Percentiles rank a stretch among this genome's conserved stretches.
Evolutionary conservation across 495 filamentous ascomycete species (phyloP).

Genomic region (Penicillium diatomitis): DNA sequence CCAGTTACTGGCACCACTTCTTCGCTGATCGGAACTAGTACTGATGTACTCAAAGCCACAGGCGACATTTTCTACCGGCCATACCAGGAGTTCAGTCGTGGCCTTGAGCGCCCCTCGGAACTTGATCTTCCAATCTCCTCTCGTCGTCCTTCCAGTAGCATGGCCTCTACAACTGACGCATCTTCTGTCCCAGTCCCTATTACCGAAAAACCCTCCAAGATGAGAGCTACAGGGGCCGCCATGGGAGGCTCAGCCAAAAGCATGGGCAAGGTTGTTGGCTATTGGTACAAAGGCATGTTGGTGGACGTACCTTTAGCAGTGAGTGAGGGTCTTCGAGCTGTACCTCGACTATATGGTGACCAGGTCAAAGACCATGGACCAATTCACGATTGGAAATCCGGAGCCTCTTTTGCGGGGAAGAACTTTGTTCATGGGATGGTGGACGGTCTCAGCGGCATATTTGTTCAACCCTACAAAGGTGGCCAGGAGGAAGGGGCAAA

Average conservation of each 20-base stretch:
- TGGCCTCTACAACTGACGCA: background rate
- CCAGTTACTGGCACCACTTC: conserved; percentile 38
- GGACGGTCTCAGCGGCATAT: conserved; percentile 64
- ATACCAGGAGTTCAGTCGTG: conserved; percentile 15
- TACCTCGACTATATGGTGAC: conserved; percentile 68
- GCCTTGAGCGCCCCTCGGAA: background rate
- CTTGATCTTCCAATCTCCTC: background rate
- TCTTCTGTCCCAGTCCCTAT: background rate
- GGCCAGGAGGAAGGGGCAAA: conserved; percentile 48
- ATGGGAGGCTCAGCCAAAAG: conserved; percentile 23
- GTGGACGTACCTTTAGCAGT: conserved; percentile 66
- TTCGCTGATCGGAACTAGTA: conserved; percentile 16
- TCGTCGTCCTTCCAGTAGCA: background rate
- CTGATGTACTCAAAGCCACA: conserved; percentile 19
- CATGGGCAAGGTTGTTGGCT: conserved; percentile 23
- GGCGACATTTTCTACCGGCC: conserved; percentile 26
- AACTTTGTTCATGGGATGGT: conserved; percentile 64
- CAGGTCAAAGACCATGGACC: conserved; percentile 29
- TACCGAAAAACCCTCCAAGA: background rate
- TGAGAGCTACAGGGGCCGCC: conserved; percentile 12
- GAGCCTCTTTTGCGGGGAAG: conserved; percentile 26
- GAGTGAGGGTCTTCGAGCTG: conserved; percentile 76
- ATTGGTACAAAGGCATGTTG: conserved; percentile 26
- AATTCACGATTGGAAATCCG: conserved; percentile 30
- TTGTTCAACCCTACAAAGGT: conserved; percentile 55